Evolutionary conservation across 2,329 filamentous ascomycete genomes (phyloP).

Genomic region (Pseudocercospora eumusae): DNA sequence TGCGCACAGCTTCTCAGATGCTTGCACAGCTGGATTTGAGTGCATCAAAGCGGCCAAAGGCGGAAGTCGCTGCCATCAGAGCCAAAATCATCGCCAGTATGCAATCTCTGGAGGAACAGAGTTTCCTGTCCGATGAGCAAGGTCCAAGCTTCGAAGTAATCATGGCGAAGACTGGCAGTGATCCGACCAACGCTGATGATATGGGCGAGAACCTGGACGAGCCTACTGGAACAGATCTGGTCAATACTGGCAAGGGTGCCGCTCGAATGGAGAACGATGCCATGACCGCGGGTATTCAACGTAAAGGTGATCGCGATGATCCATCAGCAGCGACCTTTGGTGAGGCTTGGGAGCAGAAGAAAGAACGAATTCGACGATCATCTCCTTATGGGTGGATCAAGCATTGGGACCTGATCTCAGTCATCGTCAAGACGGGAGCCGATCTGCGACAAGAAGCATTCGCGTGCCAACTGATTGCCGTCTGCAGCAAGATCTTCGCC

Average conservation of each 20-base stretch:
- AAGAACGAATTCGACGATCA: conserved; percentile 77
- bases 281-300: conserved; percentile 79
- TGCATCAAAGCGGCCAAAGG: conserved; percentile 74
- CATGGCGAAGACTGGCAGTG: conserved; percentile 69
- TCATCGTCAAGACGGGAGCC: conserved; percentile 81
- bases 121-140: conserved; percentile 73
- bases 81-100: conserved; percentile 88
- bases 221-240: conserved; percentile 45
- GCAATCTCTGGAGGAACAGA: conserved; percentile 84
- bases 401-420: conserved; percentile 84
- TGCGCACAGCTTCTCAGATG: conserved; percentile 86
- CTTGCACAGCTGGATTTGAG: conserved; percentile 79
- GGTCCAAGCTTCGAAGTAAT: conserved; percentile 79
- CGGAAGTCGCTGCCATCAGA: conserved; percentile 79
- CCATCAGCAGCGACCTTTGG: conserved; percentile 84
- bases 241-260: conserved; percentile 69
- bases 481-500: conserved; percentile 79
- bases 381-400: conserved; percentile 88
- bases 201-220: conserved; percentile 41
- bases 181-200: conserved; percentile 54
- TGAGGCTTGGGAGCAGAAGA: conserved; percentile 82
- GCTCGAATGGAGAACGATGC: conserved; percentile 88
- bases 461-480: conserved; percentile 78
- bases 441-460: conserved; percentile 81
- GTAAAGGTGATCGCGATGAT: conserved; percentile 79